These are phyloP conservation scores for Hippophae gyantsensis DNA, from an alignment of 306 rosid genomes.

Conservation along the genomic window DNA sequence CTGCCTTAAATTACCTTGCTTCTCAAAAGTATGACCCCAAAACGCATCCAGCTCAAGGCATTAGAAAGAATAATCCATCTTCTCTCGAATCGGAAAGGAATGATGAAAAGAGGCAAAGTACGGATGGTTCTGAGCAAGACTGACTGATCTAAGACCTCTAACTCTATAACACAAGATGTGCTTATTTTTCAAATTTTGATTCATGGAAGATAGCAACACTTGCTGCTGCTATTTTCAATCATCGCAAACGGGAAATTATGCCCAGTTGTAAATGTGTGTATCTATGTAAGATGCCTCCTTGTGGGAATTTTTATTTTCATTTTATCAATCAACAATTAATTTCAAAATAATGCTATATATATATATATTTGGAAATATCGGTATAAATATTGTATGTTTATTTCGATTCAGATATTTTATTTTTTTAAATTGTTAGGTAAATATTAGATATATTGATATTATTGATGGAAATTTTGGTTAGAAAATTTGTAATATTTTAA, in stretches of 20 bases:
- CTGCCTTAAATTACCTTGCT: slow-evolving; percentile 70
- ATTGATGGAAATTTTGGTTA: too few relatives aligned
- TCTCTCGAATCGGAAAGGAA: slow-evolving; percentile 21
- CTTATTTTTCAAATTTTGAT: slow-evolving; percentile 69
- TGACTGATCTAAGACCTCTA: slow-evolving; percentile 6
- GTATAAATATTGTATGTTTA: too few relatives aligned
- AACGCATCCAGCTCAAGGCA: slow-evolving; percentile 19
- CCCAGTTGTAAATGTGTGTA: too few relatives aligned
- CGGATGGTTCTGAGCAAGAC: slow-evolving; percentile 23
- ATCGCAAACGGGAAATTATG: slow-evolving; percentile 21
- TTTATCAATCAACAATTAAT: too few relatives aligned
- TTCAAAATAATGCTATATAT: too few relatives aligned
- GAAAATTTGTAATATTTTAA: too few relatives aligned
- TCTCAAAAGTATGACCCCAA: slow-evolving; percentile 56
- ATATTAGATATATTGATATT: too few relatives aligned
- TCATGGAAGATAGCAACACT: slow-evolving; percentile 46
- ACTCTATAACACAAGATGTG: slow-evolving; percentile 16
- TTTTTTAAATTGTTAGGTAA: too few relatives aligned
- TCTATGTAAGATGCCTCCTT: too few relatives aligned
- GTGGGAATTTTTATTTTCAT: too few relatives aligned
- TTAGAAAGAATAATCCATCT: slow-evolving; percentile 27
- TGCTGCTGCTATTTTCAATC: slow-evolving; percentile 16
- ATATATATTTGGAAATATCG: too few relatives aligned
- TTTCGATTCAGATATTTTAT: too few relatives aligned
- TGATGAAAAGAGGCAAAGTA: slow-evolving; percentile 14